These are phyloP conservation scores for Talaromyces sp. DNA, from an alignment of 2,329 filamentous ascomycete genomes.

Conservation along the genomic window DNA sequence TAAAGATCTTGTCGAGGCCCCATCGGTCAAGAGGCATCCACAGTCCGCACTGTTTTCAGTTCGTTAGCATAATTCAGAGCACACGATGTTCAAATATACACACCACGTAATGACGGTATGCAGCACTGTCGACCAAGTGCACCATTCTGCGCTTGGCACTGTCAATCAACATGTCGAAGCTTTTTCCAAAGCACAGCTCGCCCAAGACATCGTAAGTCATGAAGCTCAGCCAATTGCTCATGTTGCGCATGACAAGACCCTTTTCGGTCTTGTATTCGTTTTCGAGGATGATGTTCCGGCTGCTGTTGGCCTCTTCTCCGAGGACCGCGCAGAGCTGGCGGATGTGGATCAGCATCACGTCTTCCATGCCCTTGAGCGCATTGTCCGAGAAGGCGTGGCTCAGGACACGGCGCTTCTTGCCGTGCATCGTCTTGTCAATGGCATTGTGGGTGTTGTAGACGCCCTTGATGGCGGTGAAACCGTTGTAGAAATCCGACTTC, in stretches of 20 bases:
- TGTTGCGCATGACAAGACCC: slow-evolving; percentile 24
- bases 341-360: slow-evolving; percentile 61
- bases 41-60: slow-evolving; percentile 55
- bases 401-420: slow-evolving; percentile 65
- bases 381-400: slow-evolving; percentile 66
- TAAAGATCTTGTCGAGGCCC: slow-evolving; percentile 62
- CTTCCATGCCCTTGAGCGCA: slow-evolving; percentile 64
- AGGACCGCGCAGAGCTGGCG: slow-evolving; percentile 55
- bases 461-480: slow-evolving; percentile 60
- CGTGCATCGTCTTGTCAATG: slow-evolving; percentile 64
- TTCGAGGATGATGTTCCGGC: slow-evolving; percentile 12
- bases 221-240: slow-evolving; percentile 37
- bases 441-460: slow-evolving; percentile 68
- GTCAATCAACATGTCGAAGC: slow-evolving; percentile 45
- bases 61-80: neutral
- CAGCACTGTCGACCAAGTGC: slow-evolving; percentile 61
- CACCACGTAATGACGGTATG: slow-evolving; percentile 62
- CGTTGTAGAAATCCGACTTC: slow-evolving; percentile 69
- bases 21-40: slow-evolving; percentile 65
- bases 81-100: slow-evolving; percentile 34
- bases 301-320: slow-evolving; percentile 14
- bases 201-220: slow-evolving; percentile 50
- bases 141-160: slow-evolving; percentile 57
- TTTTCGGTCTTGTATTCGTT: slow-evolving; percentile 14
- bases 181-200: slow-evolving; percentile 48